A percentile compares a stretch with the other conserved stretches of the same genome.
Evolutionary conservation across 352 stramenopile species (phyloP).

Genomic region (Globisporangium apiculatum): DNA sequence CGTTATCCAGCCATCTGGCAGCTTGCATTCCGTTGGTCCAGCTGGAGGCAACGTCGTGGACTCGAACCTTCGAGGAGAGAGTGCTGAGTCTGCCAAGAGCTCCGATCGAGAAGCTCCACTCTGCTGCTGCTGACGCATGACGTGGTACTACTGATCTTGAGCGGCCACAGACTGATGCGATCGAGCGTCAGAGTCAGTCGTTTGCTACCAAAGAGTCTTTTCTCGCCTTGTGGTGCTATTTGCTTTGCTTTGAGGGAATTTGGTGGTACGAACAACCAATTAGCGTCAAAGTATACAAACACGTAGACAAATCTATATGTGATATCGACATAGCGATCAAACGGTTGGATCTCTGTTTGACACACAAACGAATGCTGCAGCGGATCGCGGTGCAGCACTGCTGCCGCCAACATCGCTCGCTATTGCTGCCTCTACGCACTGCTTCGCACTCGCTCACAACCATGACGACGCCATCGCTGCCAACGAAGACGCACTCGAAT

Average conservation of each 20-base stretch:
- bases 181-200: background rate
- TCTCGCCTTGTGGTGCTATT: background rate
- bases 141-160: too few relatives aligned
- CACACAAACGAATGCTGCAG: background rate
- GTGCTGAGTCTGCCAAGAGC: too few relatives aligned
- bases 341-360: background rate
- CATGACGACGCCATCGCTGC: conserved; percentile 10
- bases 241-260: background rate
- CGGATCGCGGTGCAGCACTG: too few relatives aligned
- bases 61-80: background rate
- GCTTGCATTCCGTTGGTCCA: conserved; percentile 5
- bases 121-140: too few relatives aligned
- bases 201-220: background rate
- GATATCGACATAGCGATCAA: background rate
- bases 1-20: conserved; percentile 8
- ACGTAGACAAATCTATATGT: background rate
- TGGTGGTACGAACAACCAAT: too few relatives aligned
- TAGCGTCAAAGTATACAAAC: background rate
- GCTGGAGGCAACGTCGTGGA: background rate
- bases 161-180: background rate
- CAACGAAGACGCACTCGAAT: conserved; percentile 36
- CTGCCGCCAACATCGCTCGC: too few relatives aligned
- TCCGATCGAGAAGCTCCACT: too few relatives aligned
- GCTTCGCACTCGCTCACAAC: conserved; percentile 8
- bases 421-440: too few relatives aligned